Percentiles rank a stretch among this genome's conserved stretches.
phyloP scores from a whole-genome alignment of 2,329 filamentous ascomycete genomes.

The Basipetospora chlamydospora region DNA sequence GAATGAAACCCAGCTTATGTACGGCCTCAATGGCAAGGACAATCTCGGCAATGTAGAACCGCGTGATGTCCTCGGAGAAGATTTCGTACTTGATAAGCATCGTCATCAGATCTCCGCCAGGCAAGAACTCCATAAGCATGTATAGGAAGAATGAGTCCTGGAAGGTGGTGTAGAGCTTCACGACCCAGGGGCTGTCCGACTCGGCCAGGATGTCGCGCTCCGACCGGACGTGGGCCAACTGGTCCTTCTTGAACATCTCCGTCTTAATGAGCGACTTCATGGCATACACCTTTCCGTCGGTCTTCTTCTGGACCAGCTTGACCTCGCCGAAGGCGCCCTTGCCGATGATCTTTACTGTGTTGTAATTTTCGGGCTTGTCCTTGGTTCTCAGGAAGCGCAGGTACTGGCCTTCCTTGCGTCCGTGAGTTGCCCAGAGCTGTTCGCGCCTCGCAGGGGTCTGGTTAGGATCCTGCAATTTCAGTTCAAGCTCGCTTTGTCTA shows the following conservation, averaged over 20 bases:
- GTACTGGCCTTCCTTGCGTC: slow-evolving; percentile 82
- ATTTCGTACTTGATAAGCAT: slow-evolving; percentile 99
- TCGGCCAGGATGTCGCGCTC: slow-evolving; percentile 96
- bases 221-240: slow-evolving; percentile 90
- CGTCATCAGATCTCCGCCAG: slow-evolving; percentile 96
- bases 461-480: slow-evolving; percentile 63
- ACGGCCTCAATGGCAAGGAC: slow-evolving; percentile 97
- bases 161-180: slow-evolving; percentile 96
- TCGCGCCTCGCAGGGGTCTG: slow-evolving; percentile 65
- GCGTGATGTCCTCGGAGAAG: slow-evolving; percentile 95
- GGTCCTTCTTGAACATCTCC: slow-evolving; percentile 99
- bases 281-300: slow-evolving; percentile 92
- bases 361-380: slow-evolving; percentile 88
- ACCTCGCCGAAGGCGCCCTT: slow-evolving; percentile 99
- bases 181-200: slow-evolving; percentile 98
- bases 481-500: slow-evolving; percentile 85
- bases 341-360: slow-evolving; percentile 93
- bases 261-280: slow-evolving; percentile 98
- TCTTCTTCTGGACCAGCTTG: slow-evolving; percentile 90
- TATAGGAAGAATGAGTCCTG: slow-evolving; percentile 94
- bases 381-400: slow-evolving; percentile 87
- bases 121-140: slow-evolving; percentile 98
- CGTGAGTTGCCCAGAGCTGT: slow-evolving; percentile 70
- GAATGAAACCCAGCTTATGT: slow-evolving; percentile 94
- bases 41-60: slow-evolving; percentile 98